Evolutionary conservation across 228 moss, liverwort and hornwort species (phyloP).

Genomic region (Sphagnum fallax): DNA sequence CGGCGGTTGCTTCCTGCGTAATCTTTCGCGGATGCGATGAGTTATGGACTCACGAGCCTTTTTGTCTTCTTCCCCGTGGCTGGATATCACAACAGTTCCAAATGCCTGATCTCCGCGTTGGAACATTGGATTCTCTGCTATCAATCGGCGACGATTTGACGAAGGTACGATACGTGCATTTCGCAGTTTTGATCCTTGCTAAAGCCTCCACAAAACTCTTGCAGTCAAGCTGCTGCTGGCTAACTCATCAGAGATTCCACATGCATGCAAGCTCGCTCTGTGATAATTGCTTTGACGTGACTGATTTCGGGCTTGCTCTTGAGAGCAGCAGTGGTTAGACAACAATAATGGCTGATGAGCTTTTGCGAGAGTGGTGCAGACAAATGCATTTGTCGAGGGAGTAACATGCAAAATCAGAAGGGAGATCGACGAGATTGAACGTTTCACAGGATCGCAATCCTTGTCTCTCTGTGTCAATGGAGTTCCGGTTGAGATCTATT

Average conservation of each 20-base stretch:
- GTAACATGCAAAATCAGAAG: constrained; percentile 81
- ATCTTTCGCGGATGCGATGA: background rate
- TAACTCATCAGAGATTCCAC: background rate
- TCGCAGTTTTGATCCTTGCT: too few relatives aligned
- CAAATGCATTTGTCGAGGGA: constrained; percentile 80
- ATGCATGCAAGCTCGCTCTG: background rate
- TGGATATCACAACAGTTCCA: constrained; percentile 44
- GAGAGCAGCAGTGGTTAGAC: background rate
- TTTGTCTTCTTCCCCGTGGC: background rate
- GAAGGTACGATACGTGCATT: constrained; percentile 36
- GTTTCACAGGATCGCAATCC: constrained; percentile 39
- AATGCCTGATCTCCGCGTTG: constrained; percentile 85
- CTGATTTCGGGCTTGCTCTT: background rate
- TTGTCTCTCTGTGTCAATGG: constrained; percentile 78
- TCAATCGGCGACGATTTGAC: constrained; percentile 84
- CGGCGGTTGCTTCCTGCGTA: background rate
- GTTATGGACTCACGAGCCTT: background rate
- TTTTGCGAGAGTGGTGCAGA: constrained; percentile 20
- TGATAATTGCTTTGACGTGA: background rate
- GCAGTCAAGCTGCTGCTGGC: background rate
- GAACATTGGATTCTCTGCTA: constrained; percentile 88
- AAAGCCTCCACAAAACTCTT: background rate
- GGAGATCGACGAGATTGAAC: constrained; percentile 94
- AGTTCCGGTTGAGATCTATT: constrained; percentile 81
- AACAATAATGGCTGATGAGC: background rate